phyloP scores from a whole-genome alignment of 106 monocot species.

The Dactylorhiza incarnata region DNA sequence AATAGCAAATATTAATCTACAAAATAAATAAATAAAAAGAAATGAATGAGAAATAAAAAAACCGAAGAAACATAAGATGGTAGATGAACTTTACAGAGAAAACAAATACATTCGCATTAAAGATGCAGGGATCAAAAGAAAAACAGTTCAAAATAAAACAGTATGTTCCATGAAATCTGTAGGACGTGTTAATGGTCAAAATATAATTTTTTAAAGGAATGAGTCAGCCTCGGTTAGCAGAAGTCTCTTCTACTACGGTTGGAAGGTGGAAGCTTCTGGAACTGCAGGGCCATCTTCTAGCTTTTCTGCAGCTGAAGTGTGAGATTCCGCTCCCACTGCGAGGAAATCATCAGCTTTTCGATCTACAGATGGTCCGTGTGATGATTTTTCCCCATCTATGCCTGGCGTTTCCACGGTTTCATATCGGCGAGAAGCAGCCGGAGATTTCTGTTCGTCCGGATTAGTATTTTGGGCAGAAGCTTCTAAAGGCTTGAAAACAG shows the following conservation, averaged over 20 bases:
- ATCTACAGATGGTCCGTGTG: background rate
- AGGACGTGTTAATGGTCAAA: no score
- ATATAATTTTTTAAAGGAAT: no score
- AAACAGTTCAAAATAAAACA: no score
- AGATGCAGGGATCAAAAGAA: no score
- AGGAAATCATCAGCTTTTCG: background rate
- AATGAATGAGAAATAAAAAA: no score
- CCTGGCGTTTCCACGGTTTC: background rate
- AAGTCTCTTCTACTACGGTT: background rate
- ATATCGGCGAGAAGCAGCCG: background rate
- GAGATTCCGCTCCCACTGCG: background rate
- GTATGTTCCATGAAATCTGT: no score
- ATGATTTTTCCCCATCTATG: background rate
- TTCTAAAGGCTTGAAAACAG: slow-evolving; percentile 1
- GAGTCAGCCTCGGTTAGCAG: no score
- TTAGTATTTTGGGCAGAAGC: background rate
- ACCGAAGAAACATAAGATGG: no score
- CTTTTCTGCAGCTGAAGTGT: background rate
- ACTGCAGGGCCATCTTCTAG: background rate
- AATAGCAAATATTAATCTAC: no score
- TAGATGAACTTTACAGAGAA: no score
- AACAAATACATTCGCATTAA: no score
- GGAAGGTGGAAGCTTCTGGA: background rate
- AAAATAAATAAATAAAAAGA: no score
- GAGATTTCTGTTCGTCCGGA: background rate